Evolutionary conservation across 306 rosid species (phyloP).

Genomic region (barrel medic (Medicago truncatula)): DNA sequence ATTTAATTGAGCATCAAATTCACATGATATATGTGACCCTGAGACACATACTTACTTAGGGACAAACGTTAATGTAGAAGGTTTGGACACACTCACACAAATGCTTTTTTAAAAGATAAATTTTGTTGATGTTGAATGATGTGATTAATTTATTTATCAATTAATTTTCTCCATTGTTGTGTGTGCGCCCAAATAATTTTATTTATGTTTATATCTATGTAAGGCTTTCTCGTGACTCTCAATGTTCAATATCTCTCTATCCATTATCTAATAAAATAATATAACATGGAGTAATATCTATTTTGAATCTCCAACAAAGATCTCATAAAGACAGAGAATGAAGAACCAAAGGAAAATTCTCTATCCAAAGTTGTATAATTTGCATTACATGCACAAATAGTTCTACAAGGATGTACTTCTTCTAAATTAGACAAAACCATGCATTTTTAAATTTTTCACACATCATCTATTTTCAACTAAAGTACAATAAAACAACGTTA

Average conservation of each 20-base stretch:
- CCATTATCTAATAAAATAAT: neutral
- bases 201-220: neutral
- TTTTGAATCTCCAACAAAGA: neutral
- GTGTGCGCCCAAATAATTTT: no score
- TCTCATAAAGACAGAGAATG: neutral
- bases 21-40: no score
- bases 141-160: no score
- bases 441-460: neutral
- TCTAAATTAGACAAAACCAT: slow-evolving; percentile 14
- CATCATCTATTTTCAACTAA: neutral
- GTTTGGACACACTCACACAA: no score
- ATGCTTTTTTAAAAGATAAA: no score
- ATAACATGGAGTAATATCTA: slow-evolving; percentile 11
- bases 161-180: no score
- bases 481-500: neutral
- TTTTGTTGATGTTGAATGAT: no score
- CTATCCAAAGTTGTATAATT: neutral
- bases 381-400: neutral
- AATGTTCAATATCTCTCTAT: neutral
- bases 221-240: neutral
- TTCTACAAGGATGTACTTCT: neutral
- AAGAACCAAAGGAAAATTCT: neutral
- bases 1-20: no score
- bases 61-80: no score
- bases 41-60: no score